A percentile compares a stretch with the other conserved stretches of the same genome.
phyloP scores from a whole-genome alignment of 257 asterid species.

The Solanum commersonii region DNA sequence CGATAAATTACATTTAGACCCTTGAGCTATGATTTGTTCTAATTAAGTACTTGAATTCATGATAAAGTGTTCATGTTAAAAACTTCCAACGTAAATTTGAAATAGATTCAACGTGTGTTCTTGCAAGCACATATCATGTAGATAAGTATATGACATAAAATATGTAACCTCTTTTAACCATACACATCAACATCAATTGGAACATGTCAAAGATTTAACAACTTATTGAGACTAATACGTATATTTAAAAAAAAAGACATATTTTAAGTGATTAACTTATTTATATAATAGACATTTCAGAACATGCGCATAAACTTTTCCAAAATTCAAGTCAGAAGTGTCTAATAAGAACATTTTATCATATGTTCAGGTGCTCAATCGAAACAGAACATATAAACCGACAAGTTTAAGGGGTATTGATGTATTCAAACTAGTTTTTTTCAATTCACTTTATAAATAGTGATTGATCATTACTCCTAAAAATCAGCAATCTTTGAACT shows the following conservation, averaged over 20 bases:
- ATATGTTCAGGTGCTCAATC: background rate
- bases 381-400: background rate
- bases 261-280: background rate
- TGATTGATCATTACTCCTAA: background rate
- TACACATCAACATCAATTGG: background rate
- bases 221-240: background rate
- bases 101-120: background rate
- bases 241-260: background rate
- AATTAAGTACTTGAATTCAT: background rate
- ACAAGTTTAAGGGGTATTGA: background rate
- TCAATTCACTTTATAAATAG: background rate
- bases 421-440: background rate
- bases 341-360: background rate
- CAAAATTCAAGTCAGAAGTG: background rate
- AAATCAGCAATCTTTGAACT: constrained; percentile 1
- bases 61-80: background rate
- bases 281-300: background rate
- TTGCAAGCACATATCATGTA: background rate
- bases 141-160: background rate
- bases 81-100: background rate
- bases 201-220: background rate
- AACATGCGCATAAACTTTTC: background rate
- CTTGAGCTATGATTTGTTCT: background rate
- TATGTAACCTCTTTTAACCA: background rate
- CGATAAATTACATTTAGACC: background rate